phyloP scores from a whole-genome alignment of 2,329 filamentous ascomycete species.

The Fonsecaea pedrosoi region DNA sequence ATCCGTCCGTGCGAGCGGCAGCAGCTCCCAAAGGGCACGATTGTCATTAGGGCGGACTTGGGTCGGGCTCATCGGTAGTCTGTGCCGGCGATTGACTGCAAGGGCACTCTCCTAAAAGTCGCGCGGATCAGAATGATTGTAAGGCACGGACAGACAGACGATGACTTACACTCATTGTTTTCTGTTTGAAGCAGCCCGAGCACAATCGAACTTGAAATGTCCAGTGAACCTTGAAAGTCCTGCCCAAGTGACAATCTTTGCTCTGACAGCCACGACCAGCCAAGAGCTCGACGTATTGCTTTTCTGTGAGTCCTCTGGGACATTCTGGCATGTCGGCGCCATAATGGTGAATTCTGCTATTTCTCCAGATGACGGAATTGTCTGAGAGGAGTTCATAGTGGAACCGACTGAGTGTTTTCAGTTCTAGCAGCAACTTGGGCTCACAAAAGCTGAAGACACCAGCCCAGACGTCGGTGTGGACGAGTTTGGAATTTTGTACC shows the following conservation, averaged over 20 bases:
- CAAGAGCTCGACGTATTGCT: conserved; percentile 38
- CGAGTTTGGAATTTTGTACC: conserved; percentile 8
- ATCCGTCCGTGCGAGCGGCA: conserved; percentile 30
- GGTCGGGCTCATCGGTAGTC: conserved; percentile 7
- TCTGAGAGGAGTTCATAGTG: conserved; percentile 34
- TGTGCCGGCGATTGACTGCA: conserved; percentile 21
- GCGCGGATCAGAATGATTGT: neutral
- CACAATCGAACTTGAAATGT: conserved; percentile 38
- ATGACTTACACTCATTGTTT: conserved; percentile 29
- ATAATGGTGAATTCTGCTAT: conserved; percentile 33
- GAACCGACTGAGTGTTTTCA: conserved; percentile 34
- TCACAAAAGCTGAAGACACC: conserved; percentile 36
- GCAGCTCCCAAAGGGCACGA: conserved; percentile 27
- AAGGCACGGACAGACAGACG: neutral
- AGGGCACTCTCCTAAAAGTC: conserved; percentile 29
- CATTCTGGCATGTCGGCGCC: conserved; percentile 34
- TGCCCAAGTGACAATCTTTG: conserved; percentile 28
- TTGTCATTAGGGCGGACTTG: neutral
- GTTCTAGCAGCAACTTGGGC: conserved; percentile 34
- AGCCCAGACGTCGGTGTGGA: conserved; percentile 37
- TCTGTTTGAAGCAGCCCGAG: conserved; percentile 33
- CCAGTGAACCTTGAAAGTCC: conserved; percentile 38
- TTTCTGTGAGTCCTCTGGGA: conserved; percentile 35
- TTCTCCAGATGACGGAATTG: conserved; percentile 35
- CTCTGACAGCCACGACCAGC: conserved; percentile 39